phyloP scores from a whole-genome alignment of 306 rosid genomes.

The Corylus avellana region DNA sequence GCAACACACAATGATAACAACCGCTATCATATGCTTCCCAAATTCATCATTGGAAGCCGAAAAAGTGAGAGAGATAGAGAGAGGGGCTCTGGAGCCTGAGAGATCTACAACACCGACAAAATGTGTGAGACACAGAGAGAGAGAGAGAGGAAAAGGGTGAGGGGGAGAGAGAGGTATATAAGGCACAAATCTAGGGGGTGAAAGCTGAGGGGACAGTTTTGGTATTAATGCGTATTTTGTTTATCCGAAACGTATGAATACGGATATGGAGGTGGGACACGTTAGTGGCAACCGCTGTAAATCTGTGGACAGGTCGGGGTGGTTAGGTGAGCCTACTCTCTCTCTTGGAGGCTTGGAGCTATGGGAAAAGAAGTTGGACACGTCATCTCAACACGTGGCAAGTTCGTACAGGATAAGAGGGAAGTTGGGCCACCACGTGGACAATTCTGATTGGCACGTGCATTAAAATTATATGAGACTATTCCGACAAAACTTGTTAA shows the following conservation, averaged over 20 bases:
- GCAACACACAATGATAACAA: constrained; percentile 30
- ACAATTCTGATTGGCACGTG: neutral
- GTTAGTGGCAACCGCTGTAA: constrained; percentile 18
- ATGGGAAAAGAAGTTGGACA: neutral
- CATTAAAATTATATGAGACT: no score
- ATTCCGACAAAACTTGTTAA: no score
- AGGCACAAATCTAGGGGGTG: constrained; percentile 63
- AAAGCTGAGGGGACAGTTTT: neutral
- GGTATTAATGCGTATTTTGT: constrained; percentile 11
- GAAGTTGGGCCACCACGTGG: neutral
- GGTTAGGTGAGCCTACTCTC: neutral
- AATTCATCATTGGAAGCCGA: constrained; percentile 21
- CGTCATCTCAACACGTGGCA: neutral
- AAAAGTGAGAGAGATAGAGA: constrained; percentile 44
- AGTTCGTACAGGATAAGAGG: neutral
- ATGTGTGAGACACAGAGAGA: constrained; percentile 6
- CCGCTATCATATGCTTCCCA: constrained; percentile 50
- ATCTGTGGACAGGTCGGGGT: neutral
- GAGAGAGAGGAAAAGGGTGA: no score
- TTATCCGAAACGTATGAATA: constrained; percentile 48
- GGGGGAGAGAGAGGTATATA: constrained; percentile 20
- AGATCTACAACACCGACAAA: constrained; percentile 89
- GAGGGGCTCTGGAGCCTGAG: constrained; percentile 17
- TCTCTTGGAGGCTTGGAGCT: no score
- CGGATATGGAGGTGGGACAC: constrained; percentile 26